Evolutionary conservation across 2,329 filamentous ascomycete genomes (phyloP), one percentile per base, ranked within the genome.

Genomic region (Orbilia oligospora): DNA sequence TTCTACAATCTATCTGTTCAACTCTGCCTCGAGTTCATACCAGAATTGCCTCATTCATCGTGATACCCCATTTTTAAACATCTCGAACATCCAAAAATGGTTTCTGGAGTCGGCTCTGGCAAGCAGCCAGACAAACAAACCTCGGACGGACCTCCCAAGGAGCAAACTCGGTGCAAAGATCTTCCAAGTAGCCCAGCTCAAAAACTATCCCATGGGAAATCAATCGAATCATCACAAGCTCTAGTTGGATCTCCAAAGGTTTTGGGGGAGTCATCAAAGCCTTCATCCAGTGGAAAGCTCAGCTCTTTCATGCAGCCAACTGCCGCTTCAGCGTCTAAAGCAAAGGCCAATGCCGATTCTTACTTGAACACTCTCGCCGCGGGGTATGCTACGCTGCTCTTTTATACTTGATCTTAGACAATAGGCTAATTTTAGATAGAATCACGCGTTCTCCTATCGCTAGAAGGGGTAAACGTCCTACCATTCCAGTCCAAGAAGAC

Each of bases 271-370:
- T 38, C 8, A 10, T 2, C 36, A 38, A 38, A 14, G 36, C 8
- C 12, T 38, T 30, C 27, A 3, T 30, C 27, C 27, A 9, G 36
- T 38, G 33, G 55, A n/a, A 61, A 44, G 20, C 18, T 41, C 10
- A 61, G 36, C 9, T 22, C 55, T 2, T 61, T 61, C 36, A 61
- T 61, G 55, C 36, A 41, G 5, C 55, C 55, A 16, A 61, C 55
- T 0, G 55, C 55, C 1, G 55, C 55, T 9, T 61, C 33, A 6
- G 41, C 36, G 5, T 61, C 18, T 10, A 61, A 44, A 16, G 55
- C 36, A 14, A 61, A 61, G 55, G 55, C 18, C 3, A 61, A 22
- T 16, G 16, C 36, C 0, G 55, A 61, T 5, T 20, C 53, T 10
- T 6, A 56, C 18, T 20, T 56, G 16, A 22, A 3, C 9, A 56